Evolutionary conservation across 805 yeast genomes (phyloP).

Genomic region (Starmera quercuum): DNA sequence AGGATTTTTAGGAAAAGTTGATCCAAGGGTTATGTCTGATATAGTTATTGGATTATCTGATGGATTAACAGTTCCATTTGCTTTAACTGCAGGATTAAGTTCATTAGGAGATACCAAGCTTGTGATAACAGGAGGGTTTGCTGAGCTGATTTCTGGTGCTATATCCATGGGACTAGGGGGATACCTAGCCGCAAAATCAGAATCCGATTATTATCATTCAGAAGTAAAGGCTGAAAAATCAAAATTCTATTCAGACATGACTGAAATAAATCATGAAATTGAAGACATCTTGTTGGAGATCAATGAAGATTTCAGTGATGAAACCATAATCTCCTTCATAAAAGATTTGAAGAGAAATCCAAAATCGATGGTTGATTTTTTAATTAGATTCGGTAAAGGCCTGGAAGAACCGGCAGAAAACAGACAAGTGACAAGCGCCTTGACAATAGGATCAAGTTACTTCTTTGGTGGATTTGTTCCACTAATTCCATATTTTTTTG

Average conservation of each 20-base stretch:
- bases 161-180: conserved; percentile 98
- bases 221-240: conserved; percentile 68
- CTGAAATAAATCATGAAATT: conserved; percentile 63
- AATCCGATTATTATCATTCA: conserved; percentile 63
- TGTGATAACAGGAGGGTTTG: conserved; percentile 97
- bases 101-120: conserved; percentile 83
- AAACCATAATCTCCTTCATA: conserved; percentile 65
- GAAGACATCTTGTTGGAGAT: conserved; percentile 75
- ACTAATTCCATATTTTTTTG: conserved; percentile 83
- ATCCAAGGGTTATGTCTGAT: conserved; percentile 92
- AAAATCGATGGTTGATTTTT: conserved; percentile 73
- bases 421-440: conserved; percentile 79
- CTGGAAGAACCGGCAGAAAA: conserved; percentile 92
- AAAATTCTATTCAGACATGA: conserved; percentile 57
- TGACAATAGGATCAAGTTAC: conserved; percentile 85
- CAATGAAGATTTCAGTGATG: conserved; percentile 48
- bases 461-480: conserved; percentile 92
- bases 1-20: conserved; percentile 46
- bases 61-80: conserved; percentile 98
- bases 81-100: conserved; percentile 92
- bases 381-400: conserved; percentile 86
- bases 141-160: conserved; percentile 94
- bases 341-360: conserved; percentile 76
- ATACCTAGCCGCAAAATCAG: conserved; percentile 88
- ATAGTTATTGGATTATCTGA: conserved; percentile 90